Conservation (phyloP, 768 basidiomycete genomes). For the Scleroderma bovista region DNA sequence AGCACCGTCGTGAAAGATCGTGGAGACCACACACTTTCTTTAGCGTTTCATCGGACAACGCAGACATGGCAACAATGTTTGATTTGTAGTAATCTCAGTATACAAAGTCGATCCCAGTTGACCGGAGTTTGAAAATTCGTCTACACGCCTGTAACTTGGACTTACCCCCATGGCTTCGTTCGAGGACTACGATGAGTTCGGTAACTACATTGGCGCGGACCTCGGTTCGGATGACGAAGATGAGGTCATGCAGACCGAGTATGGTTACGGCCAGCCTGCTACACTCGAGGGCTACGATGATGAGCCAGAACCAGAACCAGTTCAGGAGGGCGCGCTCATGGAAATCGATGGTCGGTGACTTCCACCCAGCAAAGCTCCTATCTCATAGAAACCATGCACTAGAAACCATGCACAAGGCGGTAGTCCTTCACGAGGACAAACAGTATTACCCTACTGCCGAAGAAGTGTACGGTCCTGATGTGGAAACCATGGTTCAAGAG, state of each 20-base stretch:
- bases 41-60: slow-evolving; percentile 74
- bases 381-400: slow-evolving; percentile 9
- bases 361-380: neutral
- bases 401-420: slow-evolving; percentile 79
- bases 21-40: slow-evolving; percentile 49
- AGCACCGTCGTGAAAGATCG: slow-evolving; percentile 8
- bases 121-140: slow-evolving; percentile 21
- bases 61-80: slow-evolving; percentile 36
- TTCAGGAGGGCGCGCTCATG: slow-evolving; percentile 66
- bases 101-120: neutral
- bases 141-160: slow-evolving; percentile 2
- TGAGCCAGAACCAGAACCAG: slow-evolving; percentile 50
- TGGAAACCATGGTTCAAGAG: slow-evolving; percentile 96
- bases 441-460: slow-evolving; percentile 93
- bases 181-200: slow-evolving; percentile 89
- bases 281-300: slow-evolving; percentile 85
- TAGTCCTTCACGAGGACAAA: slow-evolving; percentile 94
- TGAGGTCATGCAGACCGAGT: slow-evolving; percentile 42
- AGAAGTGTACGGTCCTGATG: slow-evolving; percentile 89
- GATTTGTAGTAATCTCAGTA: slow-evolving; percentile 7
- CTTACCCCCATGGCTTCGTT: slow-evolving; percentile 44
- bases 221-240: slow-evolving; percentile 73
- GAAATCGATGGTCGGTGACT: slow-evolving; percentile 67
- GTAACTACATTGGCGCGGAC: slow-evolving; percentile 96
- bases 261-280: slow-evolving; percentile 38